A percentile compares a stretch with the other conserved stretches of the same genome.
phyloP scores from a whole-genome alignment of 176 grass and related monocot genomes.

The Calamus simplicifolius region DNA sequence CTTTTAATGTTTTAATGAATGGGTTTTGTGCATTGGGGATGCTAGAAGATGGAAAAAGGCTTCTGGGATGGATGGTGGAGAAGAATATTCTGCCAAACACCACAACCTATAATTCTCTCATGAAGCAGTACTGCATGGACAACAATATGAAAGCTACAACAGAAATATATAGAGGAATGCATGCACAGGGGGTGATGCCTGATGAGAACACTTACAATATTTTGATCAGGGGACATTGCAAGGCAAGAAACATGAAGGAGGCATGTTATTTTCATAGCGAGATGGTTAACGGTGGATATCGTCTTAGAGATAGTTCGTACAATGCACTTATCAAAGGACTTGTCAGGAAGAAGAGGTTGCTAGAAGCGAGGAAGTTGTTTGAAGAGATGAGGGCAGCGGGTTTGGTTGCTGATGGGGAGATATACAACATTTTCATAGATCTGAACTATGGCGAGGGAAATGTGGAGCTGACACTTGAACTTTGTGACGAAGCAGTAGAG shows the following conservation, averaged over 20 bases:
- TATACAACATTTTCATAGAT: conserved; percentile 76
- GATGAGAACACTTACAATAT: conserved; percentile 94
- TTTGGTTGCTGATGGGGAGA: conserved; percentile 50
- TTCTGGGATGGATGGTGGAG: conserved; percentile 85
- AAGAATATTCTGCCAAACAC: conserved; percentile 53
- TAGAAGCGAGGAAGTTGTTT: conserved; percentile 67
- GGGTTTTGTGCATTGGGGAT: conserved; percentile 76
- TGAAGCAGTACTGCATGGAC: conserved; percentile 66
- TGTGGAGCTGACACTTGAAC: conserved; percentile 58
- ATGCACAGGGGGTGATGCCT: conserved; percentile 32
- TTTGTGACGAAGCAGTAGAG: conserved; percentile 71
- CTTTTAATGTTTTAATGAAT: conserved; percentile 97
- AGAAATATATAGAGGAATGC: conserved; percentile 69
- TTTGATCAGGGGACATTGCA: conserved; percentile 82
- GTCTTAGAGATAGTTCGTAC: conserved; percentile 52
- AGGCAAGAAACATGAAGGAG: conserved; percentile 89
- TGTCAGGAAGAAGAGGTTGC: conserved; percentile 75
- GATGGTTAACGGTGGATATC: conserved; percentile 70
- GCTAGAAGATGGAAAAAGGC: conserved; percentile 63
- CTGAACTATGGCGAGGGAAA: conserved; percentile 43
- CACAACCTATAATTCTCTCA: conserved; percentile 78
- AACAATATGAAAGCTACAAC: conserved; percentile 83
- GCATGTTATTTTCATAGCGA: conserved; percentile 70
- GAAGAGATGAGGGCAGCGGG: conserved; percentile 67
- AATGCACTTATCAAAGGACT: conserved; percentile 72